Conservation (phyloP, 768 basidiomycete genomes). For the Tylopilus plumbeoviolaceoides region DNA sequence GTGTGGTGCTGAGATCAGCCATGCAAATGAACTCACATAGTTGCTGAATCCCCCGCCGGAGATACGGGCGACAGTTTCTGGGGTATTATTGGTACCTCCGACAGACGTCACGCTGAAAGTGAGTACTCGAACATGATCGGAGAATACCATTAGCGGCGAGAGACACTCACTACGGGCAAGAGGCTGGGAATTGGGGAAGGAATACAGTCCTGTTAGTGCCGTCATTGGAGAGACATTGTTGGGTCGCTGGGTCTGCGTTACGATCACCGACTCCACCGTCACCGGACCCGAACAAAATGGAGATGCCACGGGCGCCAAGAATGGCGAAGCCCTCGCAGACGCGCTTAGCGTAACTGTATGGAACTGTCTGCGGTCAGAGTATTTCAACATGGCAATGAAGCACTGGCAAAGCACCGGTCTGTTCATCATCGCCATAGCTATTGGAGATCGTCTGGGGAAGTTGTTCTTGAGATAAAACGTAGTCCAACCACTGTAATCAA, state of each 20-base stretch:
- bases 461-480: conserved; percentile 41
- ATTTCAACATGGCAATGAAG: background rate
- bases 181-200: conserved; percentile 57
- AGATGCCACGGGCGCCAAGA: conserved; percentile 64
- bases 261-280: conserved; percentile 69
- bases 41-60: conserved; percentile 76
- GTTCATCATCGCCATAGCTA: conserved; percentile 71
- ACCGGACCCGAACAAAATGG: conserved; percentile 62
- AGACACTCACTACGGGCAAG: conserved; percentile 48
- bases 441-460: conserved; percentile 64
- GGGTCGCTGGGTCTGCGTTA: conserved; percentile 46
- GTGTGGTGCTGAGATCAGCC: background rate
- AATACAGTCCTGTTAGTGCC: conserved; percentile 53
- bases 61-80: conserved; percentile 57
- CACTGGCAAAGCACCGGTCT: conserved; percentile 53
- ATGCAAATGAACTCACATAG: conserved; percentile 37
- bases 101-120: conserved; percentile 60
- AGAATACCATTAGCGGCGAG: background rate
- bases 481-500: conserved; percentile 55
- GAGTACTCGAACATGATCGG: background rate
- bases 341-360: conserved; percentile 52
- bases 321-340: conserved; percentile 61
- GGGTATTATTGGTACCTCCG: conserved; percentile 58
- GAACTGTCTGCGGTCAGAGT: conserved; percentile 38
- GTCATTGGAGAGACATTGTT: conserved; percentile 56